phyloP scores from a whole-genome alignment of 2,329 filamentous ascomycete genomes.

The Aspergillus tanneri region DNA sequence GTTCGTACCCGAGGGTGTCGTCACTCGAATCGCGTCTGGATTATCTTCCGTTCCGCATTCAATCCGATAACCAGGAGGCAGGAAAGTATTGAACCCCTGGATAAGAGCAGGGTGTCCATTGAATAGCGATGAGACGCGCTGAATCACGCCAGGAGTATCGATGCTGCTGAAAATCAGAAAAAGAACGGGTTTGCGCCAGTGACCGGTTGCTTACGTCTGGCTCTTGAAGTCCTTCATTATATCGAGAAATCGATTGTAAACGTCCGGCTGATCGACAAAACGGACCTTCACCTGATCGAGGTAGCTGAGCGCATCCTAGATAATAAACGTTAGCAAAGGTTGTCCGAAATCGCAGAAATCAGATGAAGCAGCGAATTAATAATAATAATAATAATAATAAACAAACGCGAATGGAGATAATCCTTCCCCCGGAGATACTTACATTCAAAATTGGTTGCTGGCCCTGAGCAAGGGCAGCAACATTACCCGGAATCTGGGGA shows the following conservation, averaged over 20 bases:
- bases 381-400: too few species aligned
- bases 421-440: too few species aligned
- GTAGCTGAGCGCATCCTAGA: slow-evolving; percentile 83
- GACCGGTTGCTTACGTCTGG: slow-evolving; percentile 68
- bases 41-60: slow-evolving; percentile 93
- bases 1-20: slow-evolving; percentile 95
- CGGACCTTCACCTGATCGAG: slow-evolving; percentile 98
- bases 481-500: slow-evolving; percentile 49
- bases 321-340: slow-evolving; percentile 36
- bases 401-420: too few species aligned
- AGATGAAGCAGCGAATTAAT: slow-evolving; percentile 7
- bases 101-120: slow-evolving; percentile 93
- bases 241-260: slow-evolving; percentile 94
- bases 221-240: slow-evolving; percentile 99
- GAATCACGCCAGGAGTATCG: slow-evolving; percentile 95
- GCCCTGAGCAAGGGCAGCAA: slow-evolving; percentile 66
- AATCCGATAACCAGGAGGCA: slow-evolving; percentile 92
- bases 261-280: slow-evolving; percentile 93
- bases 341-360: background rate
- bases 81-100: slow-evolving; percentile 96
- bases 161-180: slow-evolving; percentile 55
- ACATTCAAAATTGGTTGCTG: slow-evolving; percentile 79
- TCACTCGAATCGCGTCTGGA: slow-evolving; percentile 93
- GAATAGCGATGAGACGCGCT: slow-evolving; percentile 91
- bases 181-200: background rate